A percentile compares a stretch with the other conserved stretches of the same genome.
phyloP scores from a whole-genome alignment of 1,284 basidiomycete genomes.

The Naganishia albida region DNA sequence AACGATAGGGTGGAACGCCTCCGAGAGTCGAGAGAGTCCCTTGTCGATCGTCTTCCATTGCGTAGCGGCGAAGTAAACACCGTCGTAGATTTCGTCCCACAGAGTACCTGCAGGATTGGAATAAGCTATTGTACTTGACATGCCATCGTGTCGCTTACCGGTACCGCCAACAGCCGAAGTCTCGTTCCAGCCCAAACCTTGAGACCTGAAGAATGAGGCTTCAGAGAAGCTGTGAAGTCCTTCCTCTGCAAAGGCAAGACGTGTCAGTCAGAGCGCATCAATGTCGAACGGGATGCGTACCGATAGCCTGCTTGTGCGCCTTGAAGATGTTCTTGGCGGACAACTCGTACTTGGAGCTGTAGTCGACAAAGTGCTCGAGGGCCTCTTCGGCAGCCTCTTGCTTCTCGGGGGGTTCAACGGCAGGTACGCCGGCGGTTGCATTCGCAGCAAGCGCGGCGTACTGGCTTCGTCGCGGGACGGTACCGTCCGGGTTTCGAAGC shows the following conservation, averaged over 20 bases:
- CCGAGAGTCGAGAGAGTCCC: slow-evolving; percentile 37
- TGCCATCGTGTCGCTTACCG: slow-evolving; percentile 5
- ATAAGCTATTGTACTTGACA: background rate
- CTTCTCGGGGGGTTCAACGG: slow-evolving; percentile 24
- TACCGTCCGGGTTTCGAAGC: slow-evolving; percentile 37
- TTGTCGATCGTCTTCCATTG: slow-evolving; percentile 40
- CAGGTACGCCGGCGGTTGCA: slow-evolving; percentile 12
- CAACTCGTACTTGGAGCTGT: slow-evolving; percentile 28
- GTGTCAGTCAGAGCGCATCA: background rate
- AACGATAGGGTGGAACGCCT: slow-evolving; percentile 39
- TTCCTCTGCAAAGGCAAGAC: slow-evolving; percentile 29
- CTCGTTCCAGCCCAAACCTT: slow-evolving; percentile 36
- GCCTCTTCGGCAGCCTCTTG: slow-evolving; percentile 33
- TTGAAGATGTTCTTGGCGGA: slow-evolving; percentile 39
- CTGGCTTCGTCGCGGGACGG: slow-evolving; percentile 36
- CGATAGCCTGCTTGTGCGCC: slow-evolving; percentile 38
- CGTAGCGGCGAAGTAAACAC: slow-evolving; percentile 37
- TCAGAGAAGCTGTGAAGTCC: slow-evolving; percentile 36
- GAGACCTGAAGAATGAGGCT: slow-evolving; percentile 30
- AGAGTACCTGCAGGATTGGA: slow-evolving; percentile 32
- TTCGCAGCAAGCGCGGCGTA: slow-evolving; percentile 35
- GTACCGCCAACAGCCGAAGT: slow-evolving; percentile 35
- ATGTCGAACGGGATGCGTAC: slow-evolving; percentile 11
- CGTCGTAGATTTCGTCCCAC: slow-evolving; percentile 39
- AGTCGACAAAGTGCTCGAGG: slow-evolving; percentile 36